Conservation (phyloP, 2,329 filamentous ascomycete species). For the Shiraia bambusicola region DNA sequence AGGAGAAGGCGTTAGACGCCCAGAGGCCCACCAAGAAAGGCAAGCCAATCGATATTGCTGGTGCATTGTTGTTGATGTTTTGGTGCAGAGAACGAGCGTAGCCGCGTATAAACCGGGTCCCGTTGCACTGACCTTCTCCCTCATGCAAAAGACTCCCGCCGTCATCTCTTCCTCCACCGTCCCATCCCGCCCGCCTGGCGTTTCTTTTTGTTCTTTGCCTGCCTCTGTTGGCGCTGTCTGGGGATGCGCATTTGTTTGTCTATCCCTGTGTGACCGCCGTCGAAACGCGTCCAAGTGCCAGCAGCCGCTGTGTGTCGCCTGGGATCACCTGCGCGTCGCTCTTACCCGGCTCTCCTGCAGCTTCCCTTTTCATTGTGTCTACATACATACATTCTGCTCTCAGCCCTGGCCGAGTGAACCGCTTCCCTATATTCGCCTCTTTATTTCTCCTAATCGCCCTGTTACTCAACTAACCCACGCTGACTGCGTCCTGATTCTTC, state of each 20-base stretch:
- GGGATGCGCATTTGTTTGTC: constrained; percentile 30
- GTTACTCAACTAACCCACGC: not conserved
- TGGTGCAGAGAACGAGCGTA: not conserved
- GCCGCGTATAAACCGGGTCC: constrained; percentile 5
- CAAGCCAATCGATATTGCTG: no score
- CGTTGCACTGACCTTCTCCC: constrained; percentile 3
- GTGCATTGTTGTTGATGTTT: no score
- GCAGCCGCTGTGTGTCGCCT: constrained; percentile 23
- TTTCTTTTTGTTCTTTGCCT: constrained; percentile 27
- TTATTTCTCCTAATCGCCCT: constrained; percentile 9
- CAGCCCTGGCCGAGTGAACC: constrained; percentile 19
- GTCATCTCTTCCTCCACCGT: constrained; percentile 20
- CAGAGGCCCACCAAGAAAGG: no score
- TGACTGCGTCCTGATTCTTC: not conserved
- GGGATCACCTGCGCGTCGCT: constrained; percentile 25
- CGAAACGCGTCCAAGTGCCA: constrained; percentile 29
- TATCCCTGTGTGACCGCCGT: constrained; percentile 23
- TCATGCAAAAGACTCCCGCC: constrained; percentile 33
- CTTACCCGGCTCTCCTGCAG: constrained; percentile 19
- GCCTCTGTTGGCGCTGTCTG: constrained; percentile 35
- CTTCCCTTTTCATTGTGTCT: constrained; percentile 13
- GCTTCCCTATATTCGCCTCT: constrained; percentile 10
- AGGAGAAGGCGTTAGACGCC: constrained; percentile 1
- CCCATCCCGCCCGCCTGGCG: constrained; percentile 25
- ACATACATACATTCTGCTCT: constrained; percentile 16